Percentiles rank a stretch among this genome's conserved stretches.
phyloP scores from a whole-genome alignment of 129 eudicot species.

The Solidago caesia region DNA sequence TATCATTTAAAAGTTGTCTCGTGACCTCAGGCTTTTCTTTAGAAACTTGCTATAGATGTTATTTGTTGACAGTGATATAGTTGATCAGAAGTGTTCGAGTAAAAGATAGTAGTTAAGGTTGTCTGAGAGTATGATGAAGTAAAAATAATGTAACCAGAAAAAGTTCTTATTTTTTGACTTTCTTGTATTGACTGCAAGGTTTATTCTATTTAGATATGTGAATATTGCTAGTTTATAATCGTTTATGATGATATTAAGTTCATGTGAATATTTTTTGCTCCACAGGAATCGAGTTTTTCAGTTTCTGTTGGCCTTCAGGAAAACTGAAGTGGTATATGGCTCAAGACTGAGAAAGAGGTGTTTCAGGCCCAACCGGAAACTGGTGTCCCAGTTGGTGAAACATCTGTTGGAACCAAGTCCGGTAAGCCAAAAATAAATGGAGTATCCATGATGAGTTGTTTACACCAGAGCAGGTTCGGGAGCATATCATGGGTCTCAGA shows the following conservation, averaged over 20 bases:
- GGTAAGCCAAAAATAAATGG: slow-evolving; percentile 86
- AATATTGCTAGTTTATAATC: background rate
- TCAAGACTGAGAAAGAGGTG: slow-evolving; percentile 55
- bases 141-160: background rate
- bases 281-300: background rate
- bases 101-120: background rate
- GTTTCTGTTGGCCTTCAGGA: slow-evolving; percentile 11
- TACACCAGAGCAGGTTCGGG: slow-evolving; percentile 86
- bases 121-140: background rate
- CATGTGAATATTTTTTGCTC: background rate
- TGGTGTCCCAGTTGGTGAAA: slow-evolving; percentile 39
- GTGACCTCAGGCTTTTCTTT: background rate
- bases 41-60: background rate
- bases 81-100: background rate
- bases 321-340: slow-evolving; percentile 17
- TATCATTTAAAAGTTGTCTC: background rate
- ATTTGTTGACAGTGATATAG: background rate
- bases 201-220: background rate
- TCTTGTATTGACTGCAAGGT: background rate
- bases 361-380: slow-evolving; percentile 45
- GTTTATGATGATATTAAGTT: background rate
- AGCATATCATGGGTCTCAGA: slow-evolving; percentile 86
- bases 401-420: slow-evolving; percentile 59
- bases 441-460: slow-evolving; percentile 81
- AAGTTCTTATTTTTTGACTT: background rate